Conservation (phyloP, 73 alveolate species). For the Uronychia setigera region DNA sequence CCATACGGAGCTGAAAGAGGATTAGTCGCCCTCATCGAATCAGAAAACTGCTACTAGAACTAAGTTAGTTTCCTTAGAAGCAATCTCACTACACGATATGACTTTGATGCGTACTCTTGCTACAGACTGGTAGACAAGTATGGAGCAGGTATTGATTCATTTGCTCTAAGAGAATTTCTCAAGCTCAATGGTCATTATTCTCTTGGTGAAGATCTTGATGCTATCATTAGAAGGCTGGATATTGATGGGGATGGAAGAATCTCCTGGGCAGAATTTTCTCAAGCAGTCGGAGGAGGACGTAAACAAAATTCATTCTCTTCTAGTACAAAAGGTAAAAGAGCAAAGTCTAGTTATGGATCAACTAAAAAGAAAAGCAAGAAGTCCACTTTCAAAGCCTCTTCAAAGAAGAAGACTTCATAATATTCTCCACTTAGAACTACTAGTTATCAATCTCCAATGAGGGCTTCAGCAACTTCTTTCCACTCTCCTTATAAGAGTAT, state of each 20-base stretch:
- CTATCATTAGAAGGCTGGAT: conserved; percentile 63
- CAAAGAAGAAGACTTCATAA: not conserved
- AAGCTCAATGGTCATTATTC: conserved; percentile 14
- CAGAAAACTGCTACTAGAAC: conserved; percentile 9
- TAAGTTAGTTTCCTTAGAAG: not conserved
- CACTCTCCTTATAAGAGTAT: not conserved
- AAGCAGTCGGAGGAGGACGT: not conserved
- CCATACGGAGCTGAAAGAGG: not conserved
- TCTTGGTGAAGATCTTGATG: conserved; percentile 47
- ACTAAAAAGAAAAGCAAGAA: not conserved
- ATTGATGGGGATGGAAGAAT: conserved; percentile 58
- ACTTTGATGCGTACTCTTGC: conserved; percentile 8
- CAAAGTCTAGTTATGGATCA: not conserved
- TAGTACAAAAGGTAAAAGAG: not conserved
- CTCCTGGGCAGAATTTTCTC: conserved; percentile 53
- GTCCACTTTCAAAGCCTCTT: not conserved
- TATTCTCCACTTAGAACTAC: not conserved
- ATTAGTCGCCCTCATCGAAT: not conserved
- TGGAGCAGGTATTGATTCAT: not conserved
- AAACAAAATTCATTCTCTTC: not conserved
- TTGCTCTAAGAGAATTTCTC: conserved; percentile 10
- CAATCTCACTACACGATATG: conserved; percentile 6
- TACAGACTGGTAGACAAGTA: conserved; percentile 10
- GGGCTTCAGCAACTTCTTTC: not conserved
- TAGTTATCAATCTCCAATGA: not conserved